Percentiles rank a stretch among this genome's conserved stretches.
phyloP scores from a whole-genome alignment of 805 yeast species.

The Jamesozyma gamospora region DNA sequence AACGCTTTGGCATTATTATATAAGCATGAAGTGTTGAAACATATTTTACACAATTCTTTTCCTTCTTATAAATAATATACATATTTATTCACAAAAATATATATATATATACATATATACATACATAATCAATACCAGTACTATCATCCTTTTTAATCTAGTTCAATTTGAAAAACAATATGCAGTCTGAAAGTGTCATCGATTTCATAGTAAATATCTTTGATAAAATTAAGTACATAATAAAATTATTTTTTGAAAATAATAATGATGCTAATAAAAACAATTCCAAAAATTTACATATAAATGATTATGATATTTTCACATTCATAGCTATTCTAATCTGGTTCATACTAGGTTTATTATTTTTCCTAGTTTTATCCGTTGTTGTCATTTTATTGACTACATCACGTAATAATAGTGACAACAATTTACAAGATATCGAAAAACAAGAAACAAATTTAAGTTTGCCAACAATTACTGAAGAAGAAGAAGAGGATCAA shows the following conservation, averaged over 20 bases:
- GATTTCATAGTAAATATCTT: background rate
- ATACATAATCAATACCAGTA: background rate
- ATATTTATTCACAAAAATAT: too few species aligned
- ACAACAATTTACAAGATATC: too few species aligned
- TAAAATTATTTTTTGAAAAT: too few species aligned
- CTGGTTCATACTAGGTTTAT: background rate
- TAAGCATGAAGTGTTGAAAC: too few species aligned
- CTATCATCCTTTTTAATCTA: background rate
- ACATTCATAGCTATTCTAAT: background rate
- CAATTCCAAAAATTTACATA: background rate
- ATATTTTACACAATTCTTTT: too few species aligned
- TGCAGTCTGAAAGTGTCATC: background rate
- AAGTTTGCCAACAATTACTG: background rate
- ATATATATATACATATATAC: too few species aligned
- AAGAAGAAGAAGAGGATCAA: background rate
- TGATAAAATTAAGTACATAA: background rate
- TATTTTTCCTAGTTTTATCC: background rate
- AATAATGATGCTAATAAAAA: background rate
- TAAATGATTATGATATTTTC: background rate
- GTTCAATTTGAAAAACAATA: background rate
- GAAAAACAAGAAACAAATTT: too few species aligned
- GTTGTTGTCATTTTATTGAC: background rate
- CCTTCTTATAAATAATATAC: too few species aligned
- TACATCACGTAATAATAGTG: background rate
- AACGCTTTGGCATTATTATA: too few species aligned